phyloP scores from a whole-genome alignment of 2,329 filamentous ascomycete species.

The Canariomyces notabilis region DNA sequence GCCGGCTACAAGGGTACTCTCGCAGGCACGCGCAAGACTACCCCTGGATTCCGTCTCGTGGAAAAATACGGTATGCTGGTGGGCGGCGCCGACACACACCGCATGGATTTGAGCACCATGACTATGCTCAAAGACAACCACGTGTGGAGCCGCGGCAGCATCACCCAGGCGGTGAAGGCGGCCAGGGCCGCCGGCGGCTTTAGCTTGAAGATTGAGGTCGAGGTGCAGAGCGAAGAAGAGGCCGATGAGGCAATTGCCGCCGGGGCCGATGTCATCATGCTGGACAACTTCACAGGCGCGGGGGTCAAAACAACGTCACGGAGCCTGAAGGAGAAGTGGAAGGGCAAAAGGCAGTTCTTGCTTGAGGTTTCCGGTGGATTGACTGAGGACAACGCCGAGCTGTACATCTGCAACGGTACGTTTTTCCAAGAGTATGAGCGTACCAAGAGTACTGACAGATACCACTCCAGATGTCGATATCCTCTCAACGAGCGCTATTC shows the following conservation, averaged over 20 bases:
- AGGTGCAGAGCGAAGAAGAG: conserved; percentile 82
- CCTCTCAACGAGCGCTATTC: conserved; percentile 92
- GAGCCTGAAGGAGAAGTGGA: conserved; percentile 76
- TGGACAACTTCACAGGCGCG: conserved; percentile 87
- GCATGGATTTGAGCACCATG: conserved; percentile 89
- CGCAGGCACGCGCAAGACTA: conserved; percentile 96
- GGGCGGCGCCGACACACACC: conserved; percentile 84
- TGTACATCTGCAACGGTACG: conserved; percentile 71
- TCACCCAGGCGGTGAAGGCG: conserved; percentile 77
- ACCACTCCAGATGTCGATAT: conserved; percentile 74
- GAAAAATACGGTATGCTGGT: conserved; percentile 98
- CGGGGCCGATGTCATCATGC: conserved; percentile 92
- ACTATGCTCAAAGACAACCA: conserved; percentile 99
- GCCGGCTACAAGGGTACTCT: conserved; percentile 77
- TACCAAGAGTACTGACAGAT: conserved; percentile 18
- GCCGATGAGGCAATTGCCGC: conserved; percentile 87
- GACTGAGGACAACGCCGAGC: conserved; percentile 74
- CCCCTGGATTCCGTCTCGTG: conserved; percentile 87
- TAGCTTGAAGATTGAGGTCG: conserved; percentile 90
- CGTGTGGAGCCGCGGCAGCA: conserved; percentile 84
- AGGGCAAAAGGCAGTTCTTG: conserved; percentile 66
- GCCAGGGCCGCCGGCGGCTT: conserved; percentile 84
- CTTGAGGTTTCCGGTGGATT: conserved; percentile 91
- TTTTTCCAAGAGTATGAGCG: conserved; percentile 14
- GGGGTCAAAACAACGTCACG: conserved; percentile 70